These are phyloP conservation scores for Pleurotus tuber-regium DNA, from an alignment of 768 basidiomycete genomes.

Conservation along the genomic window DNA sequence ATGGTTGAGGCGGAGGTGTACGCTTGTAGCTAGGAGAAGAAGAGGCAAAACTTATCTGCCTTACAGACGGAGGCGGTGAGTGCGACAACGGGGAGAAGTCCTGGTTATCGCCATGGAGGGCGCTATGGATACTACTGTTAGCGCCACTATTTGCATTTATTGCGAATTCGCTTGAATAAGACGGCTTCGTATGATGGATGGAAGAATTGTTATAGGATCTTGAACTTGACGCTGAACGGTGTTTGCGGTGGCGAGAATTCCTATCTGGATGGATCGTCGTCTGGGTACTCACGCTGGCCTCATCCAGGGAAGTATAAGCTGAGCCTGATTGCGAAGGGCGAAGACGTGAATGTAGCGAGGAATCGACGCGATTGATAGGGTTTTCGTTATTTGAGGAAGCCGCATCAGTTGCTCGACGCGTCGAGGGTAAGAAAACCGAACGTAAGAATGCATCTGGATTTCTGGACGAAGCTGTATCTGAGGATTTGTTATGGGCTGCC, in stretches of 20 bases:
- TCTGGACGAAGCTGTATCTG: conserved; percentile 9
- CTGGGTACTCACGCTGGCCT: neutral
- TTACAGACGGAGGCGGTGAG: conserved; percentile 1
- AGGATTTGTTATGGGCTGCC: neutral
- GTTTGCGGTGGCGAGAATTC: neutral
- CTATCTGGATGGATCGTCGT: conserved; percentile 1
- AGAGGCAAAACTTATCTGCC: conserved; percentile 4
- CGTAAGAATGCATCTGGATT: conserved; percentile 29
- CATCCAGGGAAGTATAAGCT: conserved; percentile 4
- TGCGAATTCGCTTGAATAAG: neutral
- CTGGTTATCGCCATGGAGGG: neutral
- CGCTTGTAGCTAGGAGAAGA: neutral
- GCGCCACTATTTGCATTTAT: neutral
- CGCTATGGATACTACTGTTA: neutral
- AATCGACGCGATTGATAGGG: conserved; percentile 1
- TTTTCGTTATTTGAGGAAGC: conserved; percentile 1
- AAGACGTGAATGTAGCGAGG: neutral
- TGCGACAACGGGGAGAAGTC: neutral
- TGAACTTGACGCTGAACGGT: conserved; percentile 1
- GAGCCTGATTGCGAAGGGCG: conserved; percentile 6
- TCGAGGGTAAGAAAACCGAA: conserved; percentile 33
- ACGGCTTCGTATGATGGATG: neutral
- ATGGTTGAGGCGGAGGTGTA: conserved; percentile 5
- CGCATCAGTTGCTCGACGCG: conserved; percentile 12
- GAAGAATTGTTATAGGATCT: neutral